phyloP scores from a whole-genome alignment of 148 eudicot genomes.

The Silene conica region DNA sequence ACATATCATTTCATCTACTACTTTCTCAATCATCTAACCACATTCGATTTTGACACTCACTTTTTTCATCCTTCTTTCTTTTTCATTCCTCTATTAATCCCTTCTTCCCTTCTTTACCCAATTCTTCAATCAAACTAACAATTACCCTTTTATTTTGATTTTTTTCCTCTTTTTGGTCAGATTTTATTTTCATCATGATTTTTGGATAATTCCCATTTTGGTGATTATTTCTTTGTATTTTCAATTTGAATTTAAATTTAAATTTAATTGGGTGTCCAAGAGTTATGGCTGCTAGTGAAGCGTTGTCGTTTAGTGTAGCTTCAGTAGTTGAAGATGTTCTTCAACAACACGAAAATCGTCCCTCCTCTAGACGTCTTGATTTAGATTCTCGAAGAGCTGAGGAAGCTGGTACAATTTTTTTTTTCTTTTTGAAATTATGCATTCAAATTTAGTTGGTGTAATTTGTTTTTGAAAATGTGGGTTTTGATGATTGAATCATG shows the following conservation, averaged over 20 bases:
- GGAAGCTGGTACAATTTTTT: slow-evolving; percentile 44
- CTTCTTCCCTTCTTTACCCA: not conserved
- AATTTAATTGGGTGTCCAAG: not conserved
- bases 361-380: slow-evolving; percentile 41
- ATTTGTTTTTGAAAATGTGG: slow-evolving; percentile 7
- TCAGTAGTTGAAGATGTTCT: slow-evolving; percentile 83
- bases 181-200: slow-evolving; percentile 19
- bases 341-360: slow-evolving; percentile 65
- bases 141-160: not conserved
- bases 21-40: slow-evolving; percentile 26
- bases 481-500: slow-evolving; percentile 12
- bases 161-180: slow-evolving; percentile 16
- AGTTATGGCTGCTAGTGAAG: slow-evolving; percentile 47
- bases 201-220: not conserved
- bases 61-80: slow-evolving; percentile 2
- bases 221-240: not conserved
- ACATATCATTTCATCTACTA: not conserved
- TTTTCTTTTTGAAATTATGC: not conserved
- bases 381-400: slow-evolving; percentile 62
- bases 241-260: not conserved
- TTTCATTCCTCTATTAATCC: not conserved
- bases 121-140: not conserved
- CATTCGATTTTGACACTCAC: slow-evolving; percentile 23
- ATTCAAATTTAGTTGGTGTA: not conserved
- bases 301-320: slow-evolving; percentile 57